Percentiles rank a stretch among this genome's conserved stretches.
These are phyloP conservation scores for Taxillus chinensis DNA, from an alignment of 164 flowering plant species.

Conservation along the genomic window DNA sequence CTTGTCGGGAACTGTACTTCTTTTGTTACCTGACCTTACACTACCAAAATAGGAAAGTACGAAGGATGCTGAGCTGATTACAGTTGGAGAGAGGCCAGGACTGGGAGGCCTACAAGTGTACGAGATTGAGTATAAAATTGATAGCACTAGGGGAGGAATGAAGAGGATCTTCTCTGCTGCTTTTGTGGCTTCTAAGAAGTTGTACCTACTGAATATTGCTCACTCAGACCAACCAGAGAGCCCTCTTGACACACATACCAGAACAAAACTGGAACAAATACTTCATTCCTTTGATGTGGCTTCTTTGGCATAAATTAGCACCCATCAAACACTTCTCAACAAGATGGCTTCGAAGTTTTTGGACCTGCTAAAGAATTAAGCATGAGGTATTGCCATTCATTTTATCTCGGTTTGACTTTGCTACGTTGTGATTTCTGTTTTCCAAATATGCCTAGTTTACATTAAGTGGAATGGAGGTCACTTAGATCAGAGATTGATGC, in stretches of 20 bases:
- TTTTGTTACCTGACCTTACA: too few relatives aligned
- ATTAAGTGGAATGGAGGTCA: too few relatives aligned
- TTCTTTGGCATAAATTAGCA: slow-evolving; percentile 13
- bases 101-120: slow-evolving; percentile 55
- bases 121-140: slow-evolving; percentile 71
- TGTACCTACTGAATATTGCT: slow-evolving; percentile 67
- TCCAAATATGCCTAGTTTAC: too few relatives aligned
- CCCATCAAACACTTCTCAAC: background rate
- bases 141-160: slow-evolving; percentile 55
- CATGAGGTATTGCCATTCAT: background rate
- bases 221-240: slow-evolving; percentile 58
- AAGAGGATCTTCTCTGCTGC: slow-evolving; percentile 57
- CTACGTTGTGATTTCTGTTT: too few relatives aligned
- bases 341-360: background rate
- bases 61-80: slow-evolving; percentile 55
- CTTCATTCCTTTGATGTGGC: slow-evolving; percentile 74
- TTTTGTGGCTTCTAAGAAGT: slow-evolving; percentile 67
- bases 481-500: too few relatives aligned
- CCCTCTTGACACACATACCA: slow-evolving; percentile 46
- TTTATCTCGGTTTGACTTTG: background rate
- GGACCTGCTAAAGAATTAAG: background rate
- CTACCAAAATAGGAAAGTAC: slow-evolving; percentile 64
- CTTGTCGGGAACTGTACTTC: too few relatives aligned
- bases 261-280: slow-evolving; percentile 50
- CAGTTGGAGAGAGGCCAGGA: slow-evolving; percentile 55